These are phyloP conservation scores for Amesomyces nigricolor DNA, from an alignment of 2,329 filamentous ascomycete genomes.

Conservation along the genomic window DNA sequence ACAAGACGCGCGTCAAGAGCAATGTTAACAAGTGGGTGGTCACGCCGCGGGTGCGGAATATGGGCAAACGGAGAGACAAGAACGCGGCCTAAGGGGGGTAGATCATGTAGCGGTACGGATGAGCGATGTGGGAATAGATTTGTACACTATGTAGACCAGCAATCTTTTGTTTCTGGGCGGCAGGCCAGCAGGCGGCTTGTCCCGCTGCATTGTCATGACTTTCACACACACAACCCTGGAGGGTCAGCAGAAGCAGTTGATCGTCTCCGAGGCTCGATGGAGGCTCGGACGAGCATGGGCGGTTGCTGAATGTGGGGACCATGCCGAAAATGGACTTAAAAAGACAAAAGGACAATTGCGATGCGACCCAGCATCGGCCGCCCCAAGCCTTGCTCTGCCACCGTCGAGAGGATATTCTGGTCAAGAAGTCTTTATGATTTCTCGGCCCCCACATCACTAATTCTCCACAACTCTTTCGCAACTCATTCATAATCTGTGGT, in stretches of 20 bases:
- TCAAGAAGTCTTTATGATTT: too few relatives aligned
- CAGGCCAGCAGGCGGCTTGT: neutral
- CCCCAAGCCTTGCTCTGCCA: too few relatives aligned
- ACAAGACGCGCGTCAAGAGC: constrained; percentile 83
- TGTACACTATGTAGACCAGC: constrained; percentile 30
- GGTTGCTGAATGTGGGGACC: neutral
- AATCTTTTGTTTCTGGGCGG: neutral
- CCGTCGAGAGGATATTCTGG: too few relatives aligned
- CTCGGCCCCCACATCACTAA: too few relatives aligned
- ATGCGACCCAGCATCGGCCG: too few relatives aligned
- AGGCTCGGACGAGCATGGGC: neutral
- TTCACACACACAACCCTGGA: neutral
- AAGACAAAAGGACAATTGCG: too few relatives aligned
- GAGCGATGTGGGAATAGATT: constrained; percentile 18
- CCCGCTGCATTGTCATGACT: neutral
- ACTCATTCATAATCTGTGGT: too few relatives aligned
- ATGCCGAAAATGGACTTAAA: too few relatives aligned
- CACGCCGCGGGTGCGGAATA: constrained; percentile 74
- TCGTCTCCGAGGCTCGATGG: too few relatives aligned
- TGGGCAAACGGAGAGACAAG: constrained; percentile 78
- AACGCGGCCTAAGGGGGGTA: constrained; percentile 31
- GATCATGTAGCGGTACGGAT: constrained; percentile 9
- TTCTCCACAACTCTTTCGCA: too few relatives aligned
- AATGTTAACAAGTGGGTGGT: constrained; percentile 93
- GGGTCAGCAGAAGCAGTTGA: neutral